Evolutionary conservation across 23 red algal species (phyloP).

Genomic region (Gracilaria caudata): DNA sequence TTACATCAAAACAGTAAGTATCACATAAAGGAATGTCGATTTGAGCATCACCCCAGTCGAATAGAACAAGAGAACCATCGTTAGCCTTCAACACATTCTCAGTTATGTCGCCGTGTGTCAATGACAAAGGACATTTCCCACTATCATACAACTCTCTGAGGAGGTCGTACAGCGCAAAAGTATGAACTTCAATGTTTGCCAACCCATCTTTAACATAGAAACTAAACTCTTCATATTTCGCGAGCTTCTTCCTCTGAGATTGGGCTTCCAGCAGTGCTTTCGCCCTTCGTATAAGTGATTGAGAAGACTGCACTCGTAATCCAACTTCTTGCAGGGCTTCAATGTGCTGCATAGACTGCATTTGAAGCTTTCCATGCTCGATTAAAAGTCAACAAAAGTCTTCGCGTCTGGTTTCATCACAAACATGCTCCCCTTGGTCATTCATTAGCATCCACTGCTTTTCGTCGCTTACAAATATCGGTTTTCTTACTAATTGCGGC

Average conservation of each 20-base stretch:
- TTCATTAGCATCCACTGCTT: constrained; percentile 50
- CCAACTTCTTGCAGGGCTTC: neutral
- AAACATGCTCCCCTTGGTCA: constrained; percentile 6
- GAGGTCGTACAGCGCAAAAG: neutral
- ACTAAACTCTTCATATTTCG: neutral
- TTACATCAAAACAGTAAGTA: too few relatives aligned
- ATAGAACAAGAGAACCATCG: constrained; percentile 1
- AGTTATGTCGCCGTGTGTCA: constrained; percentile 12
- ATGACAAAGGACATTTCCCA: neutral
- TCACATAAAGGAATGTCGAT: constrained; percentile 3
- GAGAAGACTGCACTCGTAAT: neutral
- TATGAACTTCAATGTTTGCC: neutral
- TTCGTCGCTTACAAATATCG: constrained; percentile 16
- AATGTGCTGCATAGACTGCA: neutral
- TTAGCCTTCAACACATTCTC: neutral
- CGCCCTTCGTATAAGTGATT: neutral
- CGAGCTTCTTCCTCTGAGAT: neutral
- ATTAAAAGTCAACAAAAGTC: neutral
- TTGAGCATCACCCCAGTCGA: neutral
- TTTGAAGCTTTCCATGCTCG: neutral
- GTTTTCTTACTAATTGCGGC: constrained; percentile 13
- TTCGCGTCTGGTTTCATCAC: neutral
- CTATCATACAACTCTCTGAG: constrained; percentile 14
- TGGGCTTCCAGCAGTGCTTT: neutral
- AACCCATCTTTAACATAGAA: neutral